phyloP scores from a whole-genome alignment of 345 rosid genomes.

The Eucalyptus grandis region DNA sequence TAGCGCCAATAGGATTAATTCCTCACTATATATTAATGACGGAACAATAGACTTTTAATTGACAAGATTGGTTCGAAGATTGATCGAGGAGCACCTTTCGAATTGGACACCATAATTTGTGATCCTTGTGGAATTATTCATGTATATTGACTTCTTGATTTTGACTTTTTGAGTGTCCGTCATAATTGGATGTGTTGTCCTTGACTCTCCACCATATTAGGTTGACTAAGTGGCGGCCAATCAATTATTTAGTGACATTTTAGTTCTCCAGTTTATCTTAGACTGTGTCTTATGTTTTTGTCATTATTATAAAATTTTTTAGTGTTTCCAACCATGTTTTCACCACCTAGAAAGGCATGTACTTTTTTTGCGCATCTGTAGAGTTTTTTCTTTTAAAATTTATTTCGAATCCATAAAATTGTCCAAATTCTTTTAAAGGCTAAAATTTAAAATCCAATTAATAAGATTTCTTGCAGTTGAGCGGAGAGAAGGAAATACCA shows the following conservation, averaged over 20 bases:
- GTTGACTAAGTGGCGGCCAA: background rate
- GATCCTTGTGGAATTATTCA: background rate
- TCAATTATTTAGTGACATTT: background rate
- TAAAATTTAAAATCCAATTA: background rate
- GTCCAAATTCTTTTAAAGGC: background rate
- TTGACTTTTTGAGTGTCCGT: background rate
- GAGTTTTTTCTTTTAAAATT: background rate
- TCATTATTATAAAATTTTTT: too few relatives aligned
- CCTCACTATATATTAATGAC: too few relatives aligned
- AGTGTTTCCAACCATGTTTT: background rate
- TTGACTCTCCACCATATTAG: background rate
- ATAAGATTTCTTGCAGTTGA: background rate
- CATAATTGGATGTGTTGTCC: background rate
- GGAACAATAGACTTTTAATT: background rate
- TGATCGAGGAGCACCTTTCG: accelerated
- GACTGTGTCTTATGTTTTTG: background rate
- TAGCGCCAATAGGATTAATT: background rate
- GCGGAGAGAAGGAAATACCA: background rate
- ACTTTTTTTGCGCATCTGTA: background rate
- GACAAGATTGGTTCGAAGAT: background rate
- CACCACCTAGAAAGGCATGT: background rate
- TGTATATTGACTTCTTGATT: background rate
- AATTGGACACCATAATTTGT: background rate
- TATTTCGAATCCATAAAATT: background rate
- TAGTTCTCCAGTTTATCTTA: background rate